Evolutionary conservation across 1,284 basidiomycete species (phyloP).

Genomic region (Gymnopus androsaceus): DNA sequence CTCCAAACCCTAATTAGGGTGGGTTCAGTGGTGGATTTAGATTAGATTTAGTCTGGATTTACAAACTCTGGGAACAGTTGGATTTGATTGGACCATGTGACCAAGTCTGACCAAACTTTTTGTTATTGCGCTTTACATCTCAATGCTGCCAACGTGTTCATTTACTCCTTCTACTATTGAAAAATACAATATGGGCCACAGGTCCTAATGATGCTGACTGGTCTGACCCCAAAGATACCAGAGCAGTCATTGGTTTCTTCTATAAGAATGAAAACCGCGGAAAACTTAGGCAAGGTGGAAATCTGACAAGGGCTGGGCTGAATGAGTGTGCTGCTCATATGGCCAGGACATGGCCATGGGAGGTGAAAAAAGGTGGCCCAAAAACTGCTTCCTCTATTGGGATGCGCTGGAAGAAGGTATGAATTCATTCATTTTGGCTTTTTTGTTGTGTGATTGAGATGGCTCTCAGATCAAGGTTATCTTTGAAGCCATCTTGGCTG

Average conservation of each 20-base stretch:
- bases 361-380: not conserved
- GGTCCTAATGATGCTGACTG: not conserved
- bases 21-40: too few relatives aligned
- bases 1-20: too few relatives aligned
- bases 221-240: not conserved
- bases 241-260: not conserved
- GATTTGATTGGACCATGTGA: too few relatives aligned
- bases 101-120: too few relatives aligned
- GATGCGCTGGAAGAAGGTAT: not conserved
- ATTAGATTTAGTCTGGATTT: too few relatives aligned
- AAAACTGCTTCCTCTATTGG: not conserved
- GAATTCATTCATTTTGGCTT: not conserved
- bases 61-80: too few relatives aligned
- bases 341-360: too few relatives aligned
- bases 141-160: too few relatives aligned
- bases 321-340: not conserved
- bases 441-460: not conserved
- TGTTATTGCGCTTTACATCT: too few relatives aligned
- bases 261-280: not conserved
- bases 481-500: not conserved
- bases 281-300: not conserved
- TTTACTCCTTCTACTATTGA: too few relatives aligned
- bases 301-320: not conserved
- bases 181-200: too few relatives aligned
- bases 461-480: not conserved